phyloP scores from a whole-genome alignment of 768 basidiomycete species.

The Trametes sanguinea region DNA sequence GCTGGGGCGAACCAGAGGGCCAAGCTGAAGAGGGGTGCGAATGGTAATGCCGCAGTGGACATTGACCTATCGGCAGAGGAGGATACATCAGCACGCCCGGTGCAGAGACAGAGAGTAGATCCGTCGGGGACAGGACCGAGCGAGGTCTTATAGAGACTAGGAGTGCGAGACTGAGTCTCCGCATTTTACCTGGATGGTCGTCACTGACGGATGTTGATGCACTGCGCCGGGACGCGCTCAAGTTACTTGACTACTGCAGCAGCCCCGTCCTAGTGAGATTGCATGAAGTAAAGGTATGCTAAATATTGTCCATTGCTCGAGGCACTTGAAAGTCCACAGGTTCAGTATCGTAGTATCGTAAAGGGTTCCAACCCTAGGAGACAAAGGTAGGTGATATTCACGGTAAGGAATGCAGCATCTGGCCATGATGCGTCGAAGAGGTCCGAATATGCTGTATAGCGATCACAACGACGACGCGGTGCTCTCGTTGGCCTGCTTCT shows the following conservation, averaged over 20 bases:
- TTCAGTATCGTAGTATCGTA: too few relatives aligned
- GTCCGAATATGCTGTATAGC: too few relatives aligned
- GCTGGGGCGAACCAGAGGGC: neutral
- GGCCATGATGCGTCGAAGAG: too few relatives aligned
- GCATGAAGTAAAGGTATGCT: too few relatives aligned
- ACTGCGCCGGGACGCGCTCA: too few relatives aligned
- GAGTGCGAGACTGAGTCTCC: neutral
- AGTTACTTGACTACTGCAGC: too few relatives aligned
- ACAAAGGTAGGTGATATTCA: too few relatives aligned
- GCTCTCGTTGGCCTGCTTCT: neutral
- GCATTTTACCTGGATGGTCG: neutral
- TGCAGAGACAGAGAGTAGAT: conserved; percentile 8
- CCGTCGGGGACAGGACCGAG: conserved; percentile 3
- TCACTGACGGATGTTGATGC: neutral
- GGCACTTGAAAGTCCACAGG: too few relatives aligned
- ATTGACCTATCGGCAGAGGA: conserved; percentile 16
- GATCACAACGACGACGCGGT: neutral
- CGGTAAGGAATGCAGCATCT: too few relatives aligned
- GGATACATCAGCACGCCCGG: neutral
- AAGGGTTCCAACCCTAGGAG: too few relatives aligned
- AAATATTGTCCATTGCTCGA: too few relatives aligned
- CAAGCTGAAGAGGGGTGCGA: conserved; percentile 27
- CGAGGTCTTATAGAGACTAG: conserved; percentile 33
- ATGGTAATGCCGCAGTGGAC: conserved; percentile 1
- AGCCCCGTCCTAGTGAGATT: too few relatives aligned